Evolutionary conservation across 441 rosid species (phyloP).

Genomic region (Euphorbia schlechtendalii): DNA sequence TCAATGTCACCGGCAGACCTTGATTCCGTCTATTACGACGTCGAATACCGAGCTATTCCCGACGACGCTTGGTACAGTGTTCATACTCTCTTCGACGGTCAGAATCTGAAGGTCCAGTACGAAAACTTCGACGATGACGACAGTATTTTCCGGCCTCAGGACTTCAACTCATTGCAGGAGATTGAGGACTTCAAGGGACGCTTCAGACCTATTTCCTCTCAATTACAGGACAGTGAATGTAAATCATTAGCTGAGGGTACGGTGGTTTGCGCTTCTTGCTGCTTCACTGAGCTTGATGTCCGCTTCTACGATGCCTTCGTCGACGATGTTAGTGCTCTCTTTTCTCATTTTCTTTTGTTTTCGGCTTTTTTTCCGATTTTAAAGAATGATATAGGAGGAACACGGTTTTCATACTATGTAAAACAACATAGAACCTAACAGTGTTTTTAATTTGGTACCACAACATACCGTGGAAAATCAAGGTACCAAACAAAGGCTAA

Average conservation of each 20-base stretch:
- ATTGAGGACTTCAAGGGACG: constrained; percentile 23
- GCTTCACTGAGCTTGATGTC: constrained; percentile 17
- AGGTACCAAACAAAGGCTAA: too few relatives aligned
- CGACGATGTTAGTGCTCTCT: constrained; percentile 23
- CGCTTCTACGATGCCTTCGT: constrained; percentile 46
- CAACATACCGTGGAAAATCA: too few relatives aligned
- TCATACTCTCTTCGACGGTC: constrained; percentile 13
- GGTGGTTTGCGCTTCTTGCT: constrained; percentile 36
- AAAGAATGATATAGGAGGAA: too few relatives aligned
- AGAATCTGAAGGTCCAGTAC: constrained; percentile 27
- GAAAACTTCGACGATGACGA: constrained; percentile 21
- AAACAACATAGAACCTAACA: too few relatives aligned
- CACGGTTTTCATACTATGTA: too few relatives aligned
- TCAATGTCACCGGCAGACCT: not conserved
- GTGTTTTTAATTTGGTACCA: too few relatives aligned
- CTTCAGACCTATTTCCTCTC: constrained; percentile 33
- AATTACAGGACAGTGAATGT: constrained; percentile 41
- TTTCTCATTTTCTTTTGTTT: not conserved
- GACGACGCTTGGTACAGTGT: constrained; percentile 48
- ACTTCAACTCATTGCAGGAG: constrained; percentile 18
- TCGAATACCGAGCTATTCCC: constrained; percentile 23
- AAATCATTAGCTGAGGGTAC: constrained; percentile 17
- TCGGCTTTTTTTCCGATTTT: too few relatives aligned
- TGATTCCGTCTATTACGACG: not conserved
- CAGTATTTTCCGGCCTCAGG: constrained; percentile 15